Evolutionary conservation across 768 basidiomycete genomes (phyloP).

Genomic region (Kwoniella pini): DNA sequence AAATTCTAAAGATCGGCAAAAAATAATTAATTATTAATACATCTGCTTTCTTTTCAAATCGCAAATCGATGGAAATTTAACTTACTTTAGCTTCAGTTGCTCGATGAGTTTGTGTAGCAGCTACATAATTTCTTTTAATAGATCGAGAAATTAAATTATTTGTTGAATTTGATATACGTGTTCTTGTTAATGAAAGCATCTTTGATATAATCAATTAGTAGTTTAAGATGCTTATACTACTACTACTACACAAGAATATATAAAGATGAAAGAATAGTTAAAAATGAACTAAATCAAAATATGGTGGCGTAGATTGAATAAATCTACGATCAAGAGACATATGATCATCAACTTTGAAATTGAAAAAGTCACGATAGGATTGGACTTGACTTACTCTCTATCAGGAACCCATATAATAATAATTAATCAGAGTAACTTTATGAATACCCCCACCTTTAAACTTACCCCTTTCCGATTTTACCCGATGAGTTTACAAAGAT

Average conservation of each 20-base stretch:
- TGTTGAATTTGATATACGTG: slow-evolving; percentile 9
- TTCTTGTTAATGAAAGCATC: slow-evolving; percentile 27
- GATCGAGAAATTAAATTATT: slow-evolving; percentile 10
- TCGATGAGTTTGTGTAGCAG: slow-evolving; percentile 43
- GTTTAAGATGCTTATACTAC: too few species aligned
- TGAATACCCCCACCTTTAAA: neutral
- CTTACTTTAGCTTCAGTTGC: slow-evolving; percentile 51
- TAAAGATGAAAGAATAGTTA: too few species aligned
- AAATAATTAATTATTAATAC: neutral
- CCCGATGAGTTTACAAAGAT: neutral
- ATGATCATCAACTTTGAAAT: neutral
- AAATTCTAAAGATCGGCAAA: slow-evolving; percentile 35
- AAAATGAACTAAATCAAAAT: too few species aligned
- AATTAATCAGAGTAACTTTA: too few species aligned
- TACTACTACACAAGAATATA: too few species aligned
- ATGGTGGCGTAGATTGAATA: neutral
- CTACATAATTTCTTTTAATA: slow-evolving; percentile 30
- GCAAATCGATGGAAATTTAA: slow-evolving; percentile 1
- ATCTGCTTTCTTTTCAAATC: slow-evolving; percentile 7
- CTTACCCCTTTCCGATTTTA: neutral
- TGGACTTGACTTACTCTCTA: neutral
- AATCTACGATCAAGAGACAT: too few species aligned
- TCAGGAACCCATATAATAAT: neutral
- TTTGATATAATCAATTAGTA: too few species aligned
- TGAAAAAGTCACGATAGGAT: slow-evolving; percentile 1